Evolutionary conservation across 371 early-diverging fungal genomes (phyloP), one percentile per base, ranked within the genome.

Genomic region (Gilbertella persicaria): DNA sequence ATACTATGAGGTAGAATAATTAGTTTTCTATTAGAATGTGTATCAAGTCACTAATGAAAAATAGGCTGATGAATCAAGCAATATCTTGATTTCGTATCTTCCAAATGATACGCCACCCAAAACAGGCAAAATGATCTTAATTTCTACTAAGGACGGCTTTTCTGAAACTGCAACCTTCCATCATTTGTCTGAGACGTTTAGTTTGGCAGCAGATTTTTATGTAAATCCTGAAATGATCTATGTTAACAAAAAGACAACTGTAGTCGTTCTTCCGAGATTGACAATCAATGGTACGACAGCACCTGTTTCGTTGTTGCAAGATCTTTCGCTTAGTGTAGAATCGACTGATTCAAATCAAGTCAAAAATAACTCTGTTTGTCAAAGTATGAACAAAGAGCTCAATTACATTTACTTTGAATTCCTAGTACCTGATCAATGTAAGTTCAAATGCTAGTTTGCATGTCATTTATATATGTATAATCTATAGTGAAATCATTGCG

Each of bases 221-320:
- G 53, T 84, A 4, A 69, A 84, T 41, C 61, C 60, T 5, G 84
- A 84, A 55, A 68, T 75, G 38, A 49, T 79, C 10, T 38, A 71
- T 1, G 58, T 66, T 5, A 79, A 73, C 30, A 64, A 73, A 7
- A 55, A 30, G 24, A 67, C 76, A 2, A 75, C 77, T 51, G 82
- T 82, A 0, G 53, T 75, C 5, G 60, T 80, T 6, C 53, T 61
- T 41, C 82, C 81, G 16, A 38, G 41, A 5, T 46, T 84, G 7
- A 53, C 28, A 4, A 45, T 80, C 8, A 36, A 62, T 14, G 55
- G 45, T 1, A 35, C 54, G 2, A 35, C 55, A 24, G 68, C 64
- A 23, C 62, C 79, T 13, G 50, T 75, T 1, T 62, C 59, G 2
- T 16, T 80, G 5, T 44, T 84, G n/a, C 78, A 84, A 39, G 55